These are phyloP conservation scores for Pythium dissotocum DNA, from an alignment of 352 stramenopile genomes.

Conservation along the genomic window DNA sequence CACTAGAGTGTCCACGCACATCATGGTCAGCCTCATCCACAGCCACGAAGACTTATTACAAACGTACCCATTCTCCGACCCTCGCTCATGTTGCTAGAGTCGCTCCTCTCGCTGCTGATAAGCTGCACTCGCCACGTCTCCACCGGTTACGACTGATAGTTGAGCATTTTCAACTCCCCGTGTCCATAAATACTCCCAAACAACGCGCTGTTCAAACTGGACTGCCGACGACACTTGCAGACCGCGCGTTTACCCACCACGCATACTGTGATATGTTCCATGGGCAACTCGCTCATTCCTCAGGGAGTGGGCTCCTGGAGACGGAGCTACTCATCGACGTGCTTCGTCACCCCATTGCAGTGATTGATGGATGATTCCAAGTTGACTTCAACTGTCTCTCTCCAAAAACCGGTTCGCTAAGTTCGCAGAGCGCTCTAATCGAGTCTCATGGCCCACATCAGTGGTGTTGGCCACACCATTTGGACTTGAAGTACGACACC, in stretches of 20 bases:
- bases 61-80: constrained; percentile 8
- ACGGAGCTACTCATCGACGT: too few species aligned
- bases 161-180: not conserved
- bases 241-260: too few species aligned
- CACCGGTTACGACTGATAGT: not conserved
- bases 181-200: not conserved
- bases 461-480: constrained; percentile 22
- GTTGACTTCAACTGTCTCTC: not conserved
- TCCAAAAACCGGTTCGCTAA: constrained; percentile 19
- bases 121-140: not conserved
- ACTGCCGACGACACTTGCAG: not conserved
- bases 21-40: not conserved
- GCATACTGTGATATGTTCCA: too few species aligned
- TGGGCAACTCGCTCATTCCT: too few species aligned
- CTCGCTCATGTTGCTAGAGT: constrained; percentile 17
- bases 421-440: constrained; percentile 19
- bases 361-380: too few species aligned
- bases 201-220: not conserved
- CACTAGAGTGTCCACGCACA: not conserved
- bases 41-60: not conserved
- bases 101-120: not conserved
- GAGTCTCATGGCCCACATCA: constrained; percentile 3
- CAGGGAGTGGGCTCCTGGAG: too few species aligned
- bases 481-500: constrained; percentile 28
- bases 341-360: too few species aligned